Evolutionary conservation across 2,329 filamentous ascomycete genomes (phyloP).

Genomic region (Penicillium hordei): DNA sequence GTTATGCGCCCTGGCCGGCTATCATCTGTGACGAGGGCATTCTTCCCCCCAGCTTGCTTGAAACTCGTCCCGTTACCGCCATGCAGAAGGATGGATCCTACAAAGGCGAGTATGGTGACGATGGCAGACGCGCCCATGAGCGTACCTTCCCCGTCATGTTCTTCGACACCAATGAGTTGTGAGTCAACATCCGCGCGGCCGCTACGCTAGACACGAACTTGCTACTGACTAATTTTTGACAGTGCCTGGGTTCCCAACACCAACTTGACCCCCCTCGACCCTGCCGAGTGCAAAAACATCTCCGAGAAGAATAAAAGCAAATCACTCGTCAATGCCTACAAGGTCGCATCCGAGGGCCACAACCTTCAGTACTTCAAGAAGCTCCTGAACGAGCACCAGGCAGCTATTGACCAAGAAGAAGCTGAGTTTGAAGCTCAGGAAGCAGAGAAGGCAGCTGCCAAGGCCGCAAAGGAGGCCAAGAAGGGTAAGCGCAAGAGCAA

Average conservation of each 20-base stretch:
- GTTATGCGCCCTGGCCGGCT: conserved; percentile 90
- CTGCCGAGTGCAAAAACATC: conserved; percentile 67
- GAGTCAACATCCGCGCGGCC: conserved; percentile 47
- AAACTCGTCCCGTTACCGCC: conserved; percentile 78
- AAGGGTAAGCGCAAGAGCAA: conserved; percentile 52
- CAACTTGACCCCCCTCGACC: conserved; percentile 73
- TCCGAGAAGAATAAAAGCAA: conserved; percentile 76
- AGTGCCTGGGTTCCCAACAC: conserved; percentile 93
- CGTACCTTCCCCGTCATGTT: conserved; percentile 96
- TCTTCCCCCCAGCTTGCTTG: conserved; percentile 76
- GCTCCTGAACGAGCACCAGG: conserved; percentile 63
- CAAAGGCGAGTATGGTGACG: conserved; percentile 81
- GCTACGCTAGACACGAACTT: conserved; percentile 3
- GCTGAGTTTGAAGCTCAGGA: conserved; percentile 56
- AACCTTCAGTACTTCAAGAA: conserved; percentile 80
- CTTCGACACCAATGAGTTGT: conserved; percentile 95
- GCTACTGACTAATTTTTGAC: conserved; percentile 5
- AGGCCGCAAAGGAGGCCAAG: conserved; percentile 54
- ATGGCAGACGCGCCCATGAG: conserved; percentile 80
- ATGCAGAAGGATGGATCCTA: conserved; percentile 80
- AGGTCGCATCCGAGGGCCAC: conserved; percentile 75
- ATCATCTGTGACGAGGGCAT: conserved; percentile 94
- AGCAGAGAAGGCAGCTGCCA: conserved; percentile 55
- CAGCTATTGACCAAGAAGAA: conserved; percentile 53
- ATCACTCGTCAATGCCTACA: conserved; percentile 73